Evolutionary conservation across 441 rosid species (phyloP).

Genomic region (Erodium chrysanthum): DNA sequence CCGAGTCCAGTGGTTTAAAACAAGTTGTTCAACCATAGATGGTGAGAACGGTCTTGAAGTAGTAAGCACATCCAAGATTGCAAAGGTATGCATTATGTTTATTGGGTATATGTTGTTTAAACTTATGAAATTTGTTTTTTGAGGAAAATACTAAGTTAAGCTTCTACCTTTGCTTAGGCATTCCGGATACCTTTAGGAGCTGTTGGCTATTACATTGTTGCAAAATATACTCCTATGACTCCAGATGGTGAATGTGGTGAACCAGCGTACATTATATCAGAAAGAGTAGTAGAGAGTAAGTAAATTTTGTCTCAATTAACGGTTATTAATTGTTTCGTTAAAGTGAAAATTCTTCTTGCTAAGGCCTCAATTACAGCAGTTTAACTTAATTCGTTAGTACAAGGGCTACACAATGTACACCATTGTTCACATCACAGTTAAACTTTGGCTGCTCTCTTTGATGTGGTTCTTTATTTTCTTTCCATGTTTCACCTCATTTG

Average conservation of each 20-base stretch:
- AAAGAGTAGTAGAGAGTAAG: slow-evolving; percentile 77
- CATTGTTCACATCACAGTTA: neutral
- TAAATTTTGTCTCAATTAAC: slow-evolving; percentile 6
- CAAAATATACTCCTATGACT: slow-evolving; percentile 86
- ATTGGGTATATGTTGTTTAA: neutral
- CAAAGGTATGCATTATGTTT: slow-evolving; percentile 50
- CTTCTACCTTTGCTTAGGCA: slow-evolving; percentile 45
- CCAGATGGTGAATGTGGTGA: slow-evolving; percentile 84
- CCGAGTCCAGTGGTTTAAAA: slow-evolving; percentile 94
- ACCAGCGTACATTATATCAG: slow-evolving; percentile 67
- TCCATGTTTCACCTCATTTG: neutral
- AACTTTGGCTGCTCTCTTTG: slow-evolving; percentile 5
- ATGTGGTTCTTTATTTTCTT: slow-evolving; percentile 5
- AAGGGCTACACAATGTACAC: neutral
- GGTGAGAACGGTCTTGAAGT: slow-evolving; percentile 72
- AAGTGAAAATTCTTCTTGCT: neutral
- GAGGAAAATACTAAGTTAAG: slow-evolving; percentile 21
- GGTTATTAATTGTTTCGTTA: neutral
- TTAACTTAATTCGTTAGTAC: neutral
- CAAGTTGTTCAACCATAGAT: slow-evolving; percentile 42
- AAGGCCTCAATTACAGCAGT: neutral
- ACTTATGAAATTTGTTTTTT: slow-evolving; percentile 10
- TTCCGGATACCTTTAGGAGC: slow-evolving; percentile 96
- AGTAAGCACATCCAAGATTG: slow-evolving; percentile 70
- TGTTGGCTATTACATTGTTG: slow-evolving; percentile 73